These are phyloP conservation scores for Phytophthora ohioensis DNA, from an alignment of 352 stramenopile genomes.

Conservation along the genomic window DNA sequence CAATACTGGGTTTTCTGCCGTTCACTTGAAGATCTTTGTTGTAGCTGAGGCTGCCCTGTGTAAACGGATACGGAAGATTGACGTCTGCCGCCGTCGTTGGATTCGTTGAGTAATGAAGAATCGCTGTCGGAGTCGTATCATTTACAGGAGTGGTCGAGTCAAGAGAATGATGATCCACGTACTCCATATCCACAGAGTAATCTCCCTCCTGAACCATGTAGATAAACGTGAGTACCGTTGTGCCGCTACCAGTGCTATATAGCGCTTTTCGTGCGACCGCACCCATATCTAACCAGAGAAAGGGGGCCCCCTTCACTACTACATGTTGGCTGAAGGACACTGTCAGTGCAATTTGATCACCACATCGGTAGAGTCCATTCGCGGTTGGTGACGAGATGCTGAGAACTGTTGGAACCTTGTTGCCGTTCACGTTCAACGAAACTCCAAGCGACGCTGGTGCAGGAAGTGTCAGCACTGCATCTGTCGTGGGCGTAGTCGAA, in stretches of 20 bases:
- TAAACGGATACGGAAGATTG: conserved; percentile 73
- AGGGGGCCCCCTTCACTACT: conserved; percentile 62
- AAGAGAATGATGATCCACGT: conserved; percentile 86
- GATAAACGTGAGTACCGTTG: conserved; percentile 61
- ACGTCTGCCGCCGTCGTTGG: conserved; percentile 75
- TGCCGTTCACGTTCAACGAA: conserved; percentile 69
- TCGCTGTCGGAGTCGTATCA: conserved; percentile 46
- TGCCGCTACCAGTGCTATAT: conserved; percentile 66
- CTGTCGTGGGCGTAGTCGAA: conserved; percentile 77
- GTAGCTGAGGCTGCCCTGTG: conserved; percentile 70
- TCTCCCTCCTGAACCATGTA: conserved; percentile 79
- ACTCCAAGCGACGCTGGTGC: conserved; percentile 53
- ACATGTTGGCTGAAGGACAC: conserved; percentile 81
- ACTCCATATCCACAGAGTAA: conserved; percentile 80
- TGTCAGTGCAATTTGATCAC: conserved; percentile 66
- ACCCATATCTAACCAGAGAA: conserved; percentile 80
- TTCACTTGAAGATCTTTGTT: conserved; percentile 78
- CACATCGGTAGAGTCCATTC: conserved; percentile 68
- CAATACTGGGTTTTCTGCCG: conserved; percentile 70
- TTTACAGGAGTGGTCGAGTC: conserved; percentile 54
- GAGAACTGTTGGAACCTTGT: conserved; percentile 55
- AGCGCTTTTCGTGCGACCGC: conserved; percentile 51
- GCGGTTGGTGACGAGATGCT: conserved; percentile 58
- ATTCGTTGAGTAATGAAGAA: conserved; percentile 69
- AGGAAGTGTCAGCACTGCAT: conserved; percentile 72